These are phyloP conservation scores for Hygrocybe punicea DNA, from an alignment of 768 basidiomycete species.

Conservation along the genomic window DNA sequence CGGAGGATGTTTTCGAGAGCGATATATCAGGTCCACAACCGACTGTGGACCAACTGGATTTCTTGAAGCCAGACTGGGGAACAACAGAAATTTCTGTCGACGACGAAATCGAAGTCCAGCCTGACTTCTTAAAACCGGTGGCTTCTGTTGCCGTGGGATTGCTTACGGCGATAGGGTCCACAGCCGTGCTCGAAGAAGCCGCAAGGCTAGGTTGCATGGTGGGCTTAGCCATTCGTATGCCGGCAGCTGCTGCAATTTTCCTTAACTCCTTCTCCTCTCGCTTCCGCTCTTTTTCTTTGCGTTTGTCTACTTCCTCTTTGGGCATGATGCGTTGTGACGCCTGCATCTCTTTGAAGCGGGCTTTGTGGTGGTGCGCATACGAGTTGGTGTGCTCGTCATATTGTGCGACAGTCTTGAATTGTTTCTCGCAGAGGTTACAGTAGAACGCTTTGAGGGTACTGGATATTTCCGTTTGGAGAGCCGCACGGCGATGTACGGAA, in stretches of 20 bases:
- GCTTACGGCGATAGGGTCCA: constrained; percentile 21
- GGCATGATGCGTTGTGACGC: constrained; percentile 63
- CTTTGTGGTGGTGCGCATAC: constrained; percentile 83
- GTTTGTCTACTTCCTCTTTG: constrained; percentile 64
- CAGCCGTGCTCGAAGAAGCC: constrained; percentile 16
- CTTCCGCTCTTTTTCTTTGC: constrained; percentile 82
- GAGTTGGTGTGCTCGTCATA: constrained; percentile 90
- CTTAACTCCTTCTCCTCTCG: constrained; percentile 82
- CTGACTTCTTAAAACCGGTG: constrained; percentile 41
- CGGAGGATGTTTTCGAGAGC: constrained; percentile 17
- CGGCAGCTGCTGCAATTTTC: constrained; percentile 78
- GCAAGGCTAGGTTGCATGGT: constrained; percentile 11
- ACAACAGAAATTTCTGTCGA: constrained; percentile 16
- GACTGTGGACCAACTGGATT: constrained; percentile 51
- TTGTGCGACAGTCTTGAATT: constrained; percentile 81
- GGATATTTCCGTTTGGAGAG: constrained; percentile 65
- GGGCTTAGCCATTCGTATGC: constrained; percentile 65
- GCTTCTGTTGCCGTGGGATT: constrained; percentile 18
- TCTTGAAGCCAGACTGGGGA: constrained; percentile 36
- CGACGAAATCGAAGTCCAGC: constrained; percentile 46
- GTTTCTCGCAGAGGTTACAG: constrained; percentile 80
- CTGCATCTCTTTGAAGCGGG: constrained; percentile 79
- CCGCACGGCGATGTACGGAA: constrained; percentile 58
- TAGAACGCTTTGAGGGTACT: constrained; percentile 72
- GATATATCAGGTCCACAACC: constrained; percentile 22